A percentile compares a stretch with the other conserved stretches of the same genome.
phyloP scores from a whole-genome alignment of 1,284 basidiomycete genomes.

The Malassezia dermatis region DNA sequence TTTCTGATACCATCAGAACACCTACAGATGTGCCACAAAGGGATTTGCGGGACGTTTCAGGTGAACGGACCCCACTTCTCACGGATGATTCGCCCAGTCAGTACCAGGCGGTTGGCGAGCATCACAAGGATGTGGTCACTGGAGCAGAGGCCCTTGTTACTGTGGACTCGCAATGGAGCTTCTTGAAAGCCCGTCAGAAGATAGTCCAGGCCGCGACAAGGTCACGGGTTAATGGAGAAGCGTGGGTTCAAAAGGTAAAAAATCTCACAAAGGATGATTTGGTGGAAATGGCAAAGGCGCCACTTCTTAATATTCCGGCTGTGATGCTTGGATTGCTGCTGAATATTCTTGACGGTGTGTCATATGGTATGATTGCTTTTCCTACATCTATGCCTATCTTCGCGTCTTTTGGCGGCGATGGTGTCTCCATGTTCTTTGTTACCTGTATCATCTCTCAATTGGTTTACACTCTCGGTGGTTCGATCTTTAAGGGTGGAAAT shows the following conservation, averaged over 20 bases:
- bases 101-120: not conserved
- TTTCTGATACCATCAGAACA: not conserved
- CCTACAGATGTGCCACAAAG: not conserved
- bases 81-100: not conserved
- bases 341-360: slow-evolving; percentile 84
- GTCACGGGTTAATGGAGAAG: not conserved
- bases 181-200: not conserved
- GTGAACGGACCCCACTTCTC: not conserved
- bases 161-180: slow-evolving; percentile 7
- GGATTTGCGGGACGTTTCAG: not conserved
- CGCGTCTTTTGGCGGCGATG: slow-evolving; percentile 68
- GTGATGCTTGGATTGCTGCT: slow-evolving; percentile 75
- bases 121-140: slow-evolving; percentile 2
- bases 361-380: slow-evolving; percentile 71
- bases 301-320: slow-evolving; percentile 55
- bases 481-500: slow-evolving; percentile 66
- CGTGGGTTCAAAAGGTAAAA: not conserved
- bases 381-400: slow-evolving; percentile 65
- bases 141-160: slow-evolving; percentile 3
- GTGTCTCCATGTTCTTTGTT: slow-evolving; percentile 63
- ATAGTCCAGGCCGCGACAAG: not conserved
- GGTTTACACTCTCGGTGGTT: slow-evolving; percentile 71
- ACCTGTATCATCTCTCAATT: slow-evolving; percentile 67
- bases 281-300: slow-evolving; percentile 25
- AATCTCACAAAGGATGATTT: slow-evolving; percentile 24